Evolutionary conservation across 2,329 filamentous ascomycete species (phyloP), one percentile per base, ranked within the genome.

Genomic region (Nectriaceae sp.): DNA sequence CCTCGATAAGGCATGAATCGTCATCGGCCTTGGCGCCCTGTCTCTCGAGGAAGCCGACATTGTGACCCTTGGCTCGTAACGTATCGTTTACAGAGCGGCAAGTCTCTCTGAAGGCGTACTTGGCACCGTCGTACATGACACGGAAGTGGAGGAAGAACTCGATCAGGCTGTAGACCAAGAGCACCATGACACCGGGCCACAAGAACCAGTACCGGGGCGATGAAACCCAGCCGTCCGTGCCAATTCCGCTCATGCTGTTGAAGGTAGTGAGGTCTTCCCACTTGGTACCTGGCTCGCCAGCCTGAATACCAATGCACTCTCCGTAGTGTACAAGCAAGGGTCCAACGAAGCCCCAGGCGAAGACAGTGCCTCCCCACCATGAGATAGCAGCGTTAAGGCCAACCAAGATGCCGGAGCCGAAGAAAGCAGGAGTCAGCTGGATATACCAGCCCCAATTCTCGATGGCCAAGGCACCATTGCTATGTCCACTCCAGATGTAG

Each of bases 391-490:
- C 75, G 63, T 83, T 85, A 51, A 73, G 73, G 46, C 68, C 69
- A 21, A 75, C 81, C 15, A 75, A 74, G n/a, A 73, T 68, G n/a
- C 71, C 71, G 16, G 70, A 83, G 5, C 81, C 81, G 52, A 84
- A 80, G 65, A 84, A 84, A 29, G 81, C 82, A 0, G 81, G 80
- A 0, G 80, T 84, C 56, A 74, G 76, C 55, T 83, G 80, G 39
- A 83, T 70, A 53, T 78, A 71, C 82, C 81, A 85, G 11, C 79
- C 79, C 82, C 82, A 85, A 65, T 77, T 82, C 65, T 84, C 80
- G 16, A 79, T 73, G 39, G 72, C 70, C 22, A 82, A 68, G 0
- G 78, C 78, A 15, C 64, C 63, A 53, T 75, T 79, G 37, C 68
- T 74, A 65, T 80, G 75, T 44, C 74, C 69, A 45, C 73, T 70